phyloP scores from a whole-genome alignment of 2,329 filamentous ascomycete genomes.

The Aspergillus ustus region DNA sequence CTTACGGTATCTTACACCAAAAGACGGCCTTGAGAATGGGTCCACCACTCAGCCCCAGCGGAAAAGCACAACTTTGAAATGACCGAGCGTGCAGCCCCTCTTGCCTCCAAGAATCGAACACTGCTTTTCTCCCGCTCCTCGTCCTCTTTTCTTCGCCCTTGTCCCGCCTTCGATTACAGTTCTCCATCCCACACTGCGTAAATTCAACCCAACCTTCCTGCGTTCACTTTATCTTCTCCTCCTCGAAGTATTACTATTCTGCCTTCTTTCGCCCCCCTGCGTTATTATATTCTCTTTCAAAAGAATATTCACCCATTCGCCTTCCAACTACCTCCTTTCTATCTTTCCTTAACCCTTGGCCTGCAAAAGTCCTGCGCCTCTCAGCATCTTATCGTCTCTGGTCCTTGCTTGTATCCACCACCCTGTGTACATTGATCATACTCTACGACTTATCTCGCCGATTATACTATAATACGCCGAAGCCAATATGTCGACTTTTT shows the following conservation, averaged over 20 bases:
- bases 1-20: conserved; percentile 17
- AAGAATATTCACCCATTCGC: conserved; percentile 19
- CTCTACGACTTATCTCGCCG: conserved; percentile 24
- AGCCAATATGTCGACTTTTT: conserved; percentile 52
- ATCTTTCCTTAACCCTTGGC: conserved; percentile 30
- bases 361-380: conserved; percentile 16
- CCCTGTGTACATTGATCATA: conserved; percentile 23
- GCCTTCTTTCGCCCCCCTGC: conserved; percentile 21
- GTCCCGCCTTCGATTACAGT: conserved; percentile 30
- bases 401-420: conserved; percentile 33
- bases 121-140: conserved; percentile 27
- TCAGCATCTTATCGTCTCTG: conserved; percentile 15
- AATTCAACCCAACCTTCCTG: conserved; percentile 24
- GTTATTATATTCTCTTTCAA: conserved; percentile 22
- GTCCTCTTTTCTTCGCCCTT: conserved; percentile 31
- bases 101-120: conserved; percentile 26
- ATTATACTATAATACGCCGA: conserved; percentile 23
- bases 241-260: conserved; percentile 15
- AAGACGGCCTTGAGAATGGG: conserved; percentile 20
- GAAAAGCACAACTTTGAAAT: conserved; percentile 10
- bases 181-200: conserved; percentile 32
- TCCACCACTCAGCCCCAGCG: conserved; percentile 36
- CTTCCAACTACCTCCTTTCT: conserved; percentile 26
- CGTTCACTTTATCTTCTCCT: conserved; percentile 25
- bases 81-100: conserved; percentile 33